phyloP scores from a whole-genome alignment of 2,329 filamentous ascomycete species.

The Pseudocercospora musae region DNA sequence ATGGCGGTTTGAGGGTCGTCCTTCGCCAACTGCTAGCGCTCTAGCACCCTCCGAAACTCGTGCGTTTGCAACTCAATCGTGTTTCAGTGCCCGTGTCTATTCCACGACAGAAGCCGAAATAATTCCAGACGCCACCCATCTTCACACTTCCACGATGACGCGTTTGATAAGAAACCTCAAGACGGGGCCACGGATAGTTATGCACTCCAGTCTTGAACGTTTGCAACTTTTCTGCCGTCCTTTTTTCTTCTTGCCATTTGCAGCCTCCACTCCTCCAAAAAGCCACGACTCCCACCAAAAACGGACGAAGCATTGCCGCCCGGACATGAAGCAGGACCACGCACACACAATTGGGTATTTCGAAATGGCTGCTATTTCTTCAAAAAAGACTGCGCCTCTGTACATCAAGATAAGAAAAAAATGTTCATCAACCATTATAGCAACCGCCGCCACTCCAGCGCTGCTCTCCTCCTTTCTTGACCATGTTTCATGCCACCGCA shows the following conservation, averaged over 20 bases:
- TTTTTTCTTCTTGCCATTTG: background rate
- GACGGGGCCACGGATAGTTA: background rate
- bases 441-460: background rate
- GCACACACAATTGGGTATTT: no score
- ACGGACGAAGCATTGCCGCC: no score
- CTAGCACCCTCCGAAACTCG: no score
- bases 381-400: background rate
- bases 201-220: no score
- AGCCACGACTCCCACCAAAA: background rate
- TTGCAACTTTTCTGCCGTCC: background rate
- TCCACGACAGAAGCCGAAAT: background rate
- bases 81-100: no score
- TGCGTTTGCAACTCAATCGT: no score
- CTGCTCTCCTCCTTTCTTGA: background rate
- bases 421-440: background rate
- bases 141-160: background rate
- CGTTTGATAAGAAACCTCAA: background rate
- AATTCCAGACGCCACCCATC: background rate
- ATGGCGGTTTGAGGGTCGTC: no score
- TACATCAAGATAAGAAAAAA: slow-evolving; percentile 5
- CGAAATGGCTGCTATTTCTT: background rate
- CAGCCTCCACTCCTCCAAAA: background rate
- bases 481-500: background rate
- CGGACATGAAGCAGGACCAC: no score
- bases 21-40: no score